Evolutionary conservation across 2,329 filamentous ascomycete genomes (phyloP), one percentile per base, ranked within the genome.

Genomic region (Penicillium verrucosum): DNA sequence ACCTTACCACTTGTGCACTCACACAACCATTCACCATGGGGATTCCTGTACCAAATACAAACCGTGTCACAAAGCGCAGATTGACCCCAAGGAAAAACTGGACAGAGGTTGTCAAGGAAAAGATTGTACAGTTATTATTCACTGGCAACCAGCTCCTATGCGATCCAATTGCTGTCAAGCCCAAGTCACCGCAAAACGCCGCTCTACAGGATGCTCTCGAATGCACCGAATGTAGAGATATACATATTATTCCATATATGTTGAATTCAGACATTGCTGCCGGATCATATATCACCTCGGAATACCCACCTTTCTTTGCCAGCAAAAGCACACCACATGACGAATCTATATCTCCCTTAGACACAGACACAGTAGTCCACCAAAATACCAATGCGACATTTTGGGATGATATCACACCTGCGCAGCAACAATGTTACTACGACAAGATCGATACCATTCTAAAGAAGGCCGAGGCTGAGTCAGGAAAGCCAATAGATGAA

Each of bases 151-250:
- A 29, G 27, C 23, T 7, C 7, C 1, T n/a, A n/a, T 30, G 14
- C 10, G 10, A 12, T 9, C 18, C 18, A n/a, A 32, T 34, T 23
- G n/a, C 30, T 54, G 30, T 51, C 18, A 23, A n/a, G 23, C 2
- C n/a, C 12, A 43, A 51, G 45, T 54, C 52, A 10, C 10, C 23
- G 9, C 52, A 51, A 21, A 43, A 43, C 8, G 38, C n/a, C 5
- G 58, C 66, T 21, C 58, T 70, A 27, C 51, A 62, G 37, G 67
- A 70, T 60, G 68, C 68, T 32, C 59, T 71, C 3, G 34, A 55
- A 40, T 71, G 69, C 50, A 65, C 57, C 18, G 59, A 58, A 14
- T 71, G 68, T 57, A 40, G 41, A 5, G 47, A 66, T 41, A 41
- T 55, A 11, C 32, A 51, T 4, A 46, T 40, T 16, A 51, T 63